phyloP scores from a whole-genome alignment of 306 rosid genomes.

The Mucuna pruriens region DNA sequence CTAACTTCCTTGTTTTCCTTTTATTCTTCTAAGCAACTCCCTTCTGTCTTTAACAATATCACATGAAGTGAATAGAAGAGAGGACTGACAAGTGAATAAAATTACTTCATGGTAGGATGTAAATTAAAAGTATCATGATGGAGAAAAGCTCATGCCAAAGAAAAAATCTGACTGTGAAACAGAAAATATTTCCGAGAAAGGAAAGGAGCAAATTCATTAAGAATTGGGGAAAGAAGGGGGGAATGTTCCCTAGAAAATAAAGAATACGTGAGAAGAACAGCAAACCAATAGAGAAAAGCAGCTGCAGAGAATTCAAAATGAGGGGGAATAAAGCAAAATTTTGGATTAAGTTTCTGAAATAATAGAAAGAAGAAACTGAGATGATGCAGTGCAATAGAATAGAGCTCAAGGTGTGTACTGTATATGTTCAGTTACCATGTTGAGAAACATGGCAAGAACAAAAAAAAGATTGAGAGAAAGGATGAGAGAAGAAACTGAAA shows the following conservation, averaged over 20 bases:
- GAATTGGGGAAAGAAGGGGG: too few species aligned
- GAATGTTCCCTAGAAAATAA: too few species aligned
- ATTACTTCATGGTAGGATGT: not conserved
- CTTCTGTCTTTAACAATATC: not conserved
- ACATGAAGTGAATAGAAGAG: not conserved
- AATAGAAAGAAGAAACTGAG: not conserved
- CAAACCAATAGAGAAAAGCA: not conserved
- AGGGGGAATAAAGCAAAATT: not conserved
- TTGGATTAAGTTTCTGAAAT: not conserved
- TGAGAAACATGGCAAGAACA: not conserved
- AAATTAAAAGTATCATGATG: not conserved
- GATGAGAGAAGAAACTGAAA: not conserved
- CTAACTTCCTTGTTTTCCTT: not conserved
- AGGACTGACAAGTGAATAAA: not conserved
- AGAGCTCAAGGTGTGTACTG: not conserved
- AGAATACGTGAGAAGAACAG: too few species aligned
- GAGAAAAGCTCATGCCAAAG: not conserved
- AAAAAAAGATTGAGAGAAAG: not conserved
- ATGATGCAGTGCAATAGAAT: not conserved
- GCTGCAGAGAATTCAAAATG: not conserved
- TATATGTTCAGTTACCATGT: not conserved
- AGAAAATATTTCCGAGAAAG: too few species aligned
- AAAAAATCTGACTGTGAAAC: not conserved
- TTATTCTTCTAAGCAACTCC: not conserved
- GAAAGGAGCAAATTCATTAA: too few species aligned